Evolutionary conservation across 352 stramenopile species (phyloP).

Genomic region (Phytophthora sojae): DNA sequence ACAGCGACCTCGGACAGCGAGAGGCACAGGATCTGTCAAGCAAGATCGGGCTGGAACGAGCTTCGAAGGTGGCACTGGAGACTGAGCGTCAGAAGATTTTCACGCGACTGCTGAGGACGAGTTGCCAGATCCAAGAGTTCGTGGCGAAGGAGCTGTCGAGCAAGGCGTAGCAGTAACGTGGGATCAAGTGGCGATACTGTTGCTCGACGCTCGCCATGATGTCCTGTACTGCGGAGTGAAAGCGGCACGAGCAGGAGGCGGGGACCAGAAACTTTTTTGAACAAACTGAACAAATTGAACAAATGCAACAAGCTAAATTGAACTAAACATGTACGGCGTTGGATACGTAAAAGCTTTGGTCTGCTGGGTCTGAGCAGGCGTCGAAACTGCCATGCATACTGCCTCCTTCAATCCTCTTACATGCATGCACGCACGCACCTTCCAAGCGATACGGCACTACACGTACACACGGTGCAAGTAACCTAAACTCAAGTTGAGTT

Average conservation of each 20-base stretch:
- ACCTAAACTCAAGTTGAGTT: neutral
- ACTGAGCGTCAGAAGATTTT: slow-evolving; percentile 29
- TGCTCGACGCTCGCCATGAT: no score
- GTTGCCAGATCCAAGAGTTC: slow-evolving; percentile 23
- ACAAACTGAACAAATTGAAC: neutral
- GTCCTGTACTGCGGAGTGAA: no score
- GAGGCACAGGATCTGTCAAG: slow-evolving; percentile 21
- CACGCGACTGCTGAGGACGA: slow-evolving; percentile 41
- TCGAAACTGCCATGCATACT: no score
- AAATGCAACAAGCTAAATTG: neutral
- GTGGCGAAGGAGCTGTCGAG: slow-evolving; percentile 12
- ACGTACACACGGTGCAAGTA: no score
- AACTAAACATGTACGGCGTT: neutral
- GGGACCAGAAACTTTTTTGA: neutral
- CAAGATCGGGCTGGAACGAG: slow-evolving; percentile 29
- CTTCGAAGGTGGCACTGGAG: slow-evolving; percentile 32
- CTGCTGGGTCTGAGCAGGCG: no score
- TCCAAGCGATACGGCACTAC: no score
- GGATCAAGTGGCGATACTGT: neutral
- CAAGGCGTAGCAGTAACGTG: neutral
- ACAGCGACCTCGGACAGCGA: slow-evolving; percentile 1
- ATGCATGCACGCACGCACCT: no score
- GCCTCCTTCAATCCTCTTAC: no score
- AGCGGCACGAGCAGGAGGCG: no score
- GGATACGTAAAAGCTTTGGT: neutral